Evolutionary conservation across 352 stramenopile species (phyloP).

Genomic region (Phytopythium boreale): DNA sequence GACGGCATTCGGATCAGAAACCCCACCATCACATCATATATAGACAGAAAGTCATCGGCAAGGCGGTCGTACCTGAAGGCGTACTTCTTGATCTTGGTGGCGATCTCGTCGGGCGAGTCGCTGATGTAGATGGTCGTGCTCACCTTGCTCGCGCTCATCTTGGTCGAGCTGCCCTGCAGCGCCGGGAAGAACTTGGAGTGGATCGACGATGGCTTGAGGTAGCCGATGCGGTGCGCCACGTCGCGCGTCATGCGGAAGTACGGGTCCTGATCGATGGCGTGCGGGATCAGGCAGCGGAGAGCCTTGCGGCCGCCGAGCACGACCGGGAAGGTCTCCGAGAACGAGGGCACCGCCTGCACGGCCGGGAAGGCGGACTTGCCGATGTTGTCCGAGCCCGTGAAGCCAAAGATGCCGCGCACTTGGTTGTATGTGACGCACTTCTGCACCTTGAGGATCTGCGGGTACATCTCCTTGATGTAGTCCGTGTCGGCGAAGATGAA

Average conservation of each 20-base stretch:
- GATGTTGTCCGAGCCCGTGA: conserved; percentile 97
- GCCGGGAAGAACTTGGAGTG: conserved; percentile 99
- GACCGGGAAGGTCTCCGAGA: conserved; percentile 96
- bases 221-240: conserved; percentile 96
- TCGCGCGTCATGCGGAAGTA: conserved; percentile 99
- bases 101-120: conserved; percentile 96
- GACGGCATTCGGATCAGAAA: conserved; percentile 67
- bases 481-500: conserved; percentile 99
- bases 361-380: conserved; percentile 99
- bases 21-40: no score
- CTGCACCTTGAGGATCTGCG: conserved; percentile 99
- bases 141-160: conserved; percentile 97
- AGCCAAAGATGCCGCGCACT: conserved; percentile 99
- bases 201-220: conserved; percentile 96
- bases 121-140: conserved; percentile 99
- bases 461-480: conserved; percentile 99
- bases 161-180: conserved; percentile 95
- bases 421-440: conserved; percentile 98
- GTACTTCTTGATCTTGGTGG: conserved; percentile 89
- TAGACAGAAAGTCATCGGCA: not conserved
- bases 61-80: conserved; percentile 54
- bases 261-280: conserved; percentile 99
- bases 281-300: conserved; percentile 98
- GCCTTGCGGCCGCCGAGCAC: conserved; percentile 86
- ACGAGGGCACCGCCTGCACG: conserved; percentile 97